phyloP scores from a whole-genome alignment of 139 green algal genomes.

The Klebsormidium nitens region DNA sequence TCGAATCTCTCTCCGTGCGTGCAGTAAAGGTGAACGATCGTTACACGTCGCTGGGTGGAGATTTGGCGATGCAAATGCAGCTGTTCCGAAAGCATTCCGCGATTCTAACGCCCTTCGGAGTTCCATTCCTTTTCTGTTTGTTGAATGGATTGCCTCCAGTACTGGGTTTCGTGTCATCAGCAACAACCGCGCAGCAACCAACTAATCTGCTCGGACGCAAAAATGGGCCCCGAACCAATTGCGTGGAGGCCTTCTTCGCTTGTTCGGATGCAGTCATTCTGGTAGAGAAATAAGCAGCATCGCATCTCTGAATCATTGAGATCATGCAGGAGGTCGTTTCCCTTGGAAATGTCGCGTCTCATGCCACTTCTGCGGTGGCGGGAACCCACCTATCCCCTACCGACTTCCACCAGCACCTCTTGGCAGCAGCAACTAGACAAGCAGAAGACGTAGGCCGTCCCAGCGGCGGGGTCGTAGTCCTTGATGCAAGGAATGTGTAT shows the following conservation, averaged over 20 bases:
- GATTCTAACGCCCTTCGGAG: neutral
- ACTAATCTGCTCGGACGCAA: too few species aligned
- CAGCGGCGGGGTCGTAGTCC: slow-evolving; percentile 47
- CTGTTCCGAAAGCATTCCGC: neutral
- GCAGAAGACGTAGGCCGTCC: neutral
- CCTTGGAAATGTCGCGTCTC: too few species aligned
- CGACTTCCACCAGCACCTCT: neutral
- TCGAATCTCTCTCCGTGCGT: slow-evolving; percentile 17
- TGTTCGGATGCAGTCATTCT: too few species aligned
- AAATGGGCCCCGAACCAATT: too few species aligned
- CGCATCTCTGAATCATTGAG: neutral
- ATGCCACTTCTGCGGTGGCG: too few species aligned
- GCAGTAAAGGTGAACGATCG: slow-evolving; percentile 27
- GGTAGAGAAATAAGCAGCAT: too few species aligned
- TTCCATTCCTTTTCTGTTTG: neutral
- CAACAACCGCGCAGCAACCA: too few species aligned
- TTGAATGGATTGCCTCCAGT: neutral
- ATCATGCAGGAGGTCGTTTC: slow-evolving; percentile 10
- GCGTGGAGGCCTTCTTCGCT: too few species aligned
- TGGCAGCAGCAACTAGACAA: slow-evolving; percentile 10
- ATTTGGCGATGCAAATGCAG: neutral
- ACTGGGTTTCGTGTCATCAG: slow-evolving; percentile 1
- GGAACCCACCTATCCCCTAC: neutral
- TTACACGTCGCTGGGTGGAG: neutral
- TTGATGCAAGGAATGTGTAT: slow-evolving; percentile 72